phyloP scores from a whole-genome alignment of 2,329 filamentous ascomycete genomes.

The Cladosporium sp. region DNA sequence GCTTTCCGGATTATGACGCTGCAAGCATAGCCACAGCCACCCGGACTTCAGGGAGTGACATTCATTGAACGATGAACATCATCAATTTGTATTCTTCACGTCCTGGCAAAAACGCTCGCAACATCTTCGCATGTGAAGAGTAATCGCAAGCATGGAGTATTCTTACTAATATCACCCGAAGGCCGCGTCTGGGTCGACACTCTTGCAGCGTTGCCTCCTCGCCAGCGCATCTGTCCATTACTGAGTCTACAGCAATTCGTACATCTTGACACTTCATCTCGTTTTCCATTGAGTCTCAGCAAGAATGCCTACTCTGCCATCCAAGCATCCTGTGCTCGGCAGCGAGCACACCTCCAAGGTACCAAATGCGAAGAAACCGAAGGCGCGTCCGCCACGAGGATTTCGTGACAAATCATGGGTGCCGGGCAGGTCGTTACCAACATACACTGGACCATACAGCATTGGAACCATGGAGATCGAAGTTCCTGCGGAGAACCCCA shows the following conservation, averaged over 20 bases:
- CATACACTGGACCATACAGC: slow-evolving; percentile 51
- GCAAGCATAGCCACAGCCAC: not conserved
- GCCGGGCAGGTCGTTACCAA: slow-evolving; percentile 43
- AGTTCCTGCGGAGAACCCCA: slow-evolving; percentile 46
- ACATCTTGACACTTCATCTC: not conserved
- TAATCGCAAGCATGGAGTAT: not conserved
- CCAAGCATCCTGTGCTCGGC: slow-evolving; percentile 5
- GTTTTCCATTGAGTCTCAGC: not conserved
- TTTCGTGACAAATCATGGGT: slow-evolving; percentile 47
- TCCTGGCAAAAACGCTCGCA: not conserved
- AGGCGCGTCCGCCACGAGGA: slow-evolving; percentile 43
- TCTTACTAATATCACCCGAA: not conserved
- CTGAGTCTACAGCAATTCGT: not conserved
- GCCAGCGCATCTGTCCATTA: not conserved
- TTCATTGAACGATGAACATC: not conserved
- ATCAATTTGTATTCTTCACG: not conserved
- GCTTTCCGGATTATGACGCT: slow-evolving; percentile 1
- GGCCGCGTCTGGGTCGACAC: not conserved
- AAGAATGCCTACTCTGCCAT: slow-evolving; percentile 3
- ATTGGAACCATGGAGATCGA: slow-evolving; percentile 54
- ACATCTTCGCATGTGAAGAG: not conserved
- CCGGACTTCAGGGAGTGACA: not conserved
- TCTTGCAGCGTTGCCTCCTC: not conserved
- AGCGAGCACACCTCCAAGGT: slow-evolving; percentile 7
- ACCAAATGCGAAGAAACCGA: slow-evolving; percentile 44